phyloP scores from a whole-genome alignment of 441 rosid species.

The Erodium moschatum region DNA sequence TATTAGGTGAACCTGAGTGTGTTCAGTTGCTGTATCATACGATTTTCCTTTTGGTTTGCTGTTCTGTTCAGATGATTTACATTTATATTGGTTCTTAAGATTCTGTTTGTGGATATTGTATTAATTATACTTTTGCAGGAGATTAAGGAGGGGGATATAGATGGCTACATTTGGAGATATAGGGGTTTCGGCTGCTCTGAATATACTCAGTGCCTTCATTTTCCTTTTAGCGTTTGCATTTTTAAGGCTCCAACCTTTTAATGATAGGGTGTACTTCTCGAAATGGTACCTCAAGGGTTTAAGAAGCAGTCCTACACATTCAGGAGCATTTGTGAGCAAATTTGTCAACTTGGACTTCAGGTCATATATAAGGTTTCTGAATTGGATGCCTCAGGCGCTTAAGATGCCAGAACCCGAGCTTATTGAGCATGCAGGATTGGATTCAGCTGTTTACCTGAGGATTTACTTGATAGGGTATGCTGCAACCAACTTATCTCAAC shows the following conservation, averaged over 20 bases:
- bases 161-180: conserved; percentile 81
- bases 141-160: conserved; percentile 18
- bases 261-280: conserved; percentile 87
- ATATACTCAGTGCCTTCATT: conserved; percentile 61
- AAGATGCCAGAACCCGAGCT: conserved; percentile 95
- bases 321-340: conserved; percentile 46
- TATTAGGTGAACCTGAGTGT: neutral
- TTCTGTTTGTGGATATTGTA: neutral
- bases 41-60: neutral
- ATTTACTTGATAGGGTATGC: conserved; percentile 80
- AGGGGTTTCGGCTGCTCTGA: conserved; percentile 66
- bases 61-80: neutral
- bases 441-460: conserved; percentile 82
- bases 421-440: conserved; percentile 93
- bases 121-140: neutral
- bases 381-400: conserved; percentile 93
- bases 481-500: neutral
- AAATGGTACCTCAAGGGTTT: conserved; percentile 90
- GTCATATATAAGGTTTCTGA: conserved; percentile 61
- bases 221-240: conserved; percentile 74
- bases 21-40: neutral
- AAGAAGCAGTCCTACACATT: conserved; percentile 54
- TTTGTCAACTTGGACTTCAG: conserved; percentile 67
- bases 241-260: conserved; percentile 80
- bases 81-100: neutral